Evolutionary conservation across 345 rosid genomes (phyloP).

Genomic region (Clausena lansium): DNA sequence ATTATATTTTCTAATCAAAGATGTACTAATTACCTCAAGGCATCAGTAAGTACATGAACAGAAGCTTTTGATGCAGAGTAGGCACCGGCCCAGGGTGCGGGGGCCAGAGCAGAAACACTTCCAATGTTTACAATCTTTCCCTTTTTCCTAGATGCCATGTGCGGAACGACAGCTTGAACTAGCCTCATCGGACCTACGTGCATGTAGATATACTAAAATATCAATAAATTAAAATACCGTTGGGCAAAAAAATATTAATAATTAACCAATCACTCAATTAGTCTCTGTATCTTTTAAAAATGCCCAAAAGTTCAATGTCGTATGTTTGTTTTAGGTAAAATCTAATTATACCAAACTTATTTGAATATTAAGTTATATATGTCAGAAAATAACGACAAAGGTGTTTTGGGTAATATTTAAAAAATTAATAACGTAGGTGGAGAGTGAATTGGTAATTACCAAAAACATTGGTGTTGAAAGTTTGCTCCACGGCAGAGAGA

Average conservation of each 20-base stretch:
- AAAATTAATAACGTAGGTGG: too few species aligned
- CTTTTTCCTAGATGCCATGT: slow-evolving; percentile 68
- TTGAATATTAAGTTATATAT: too few species aligned
- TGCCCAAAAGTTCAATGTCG: too few species aligned
- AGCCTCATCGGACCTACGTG: slow-evolving; percentile 67
- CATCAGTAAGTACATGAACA: slow-evolving; percentile 73
- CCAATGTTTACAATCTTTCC: slow-evolving; percentile 81
- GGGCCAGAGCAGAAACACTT: slow-evolving; percentile 51
- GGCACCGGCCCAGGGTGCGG: slow-evolving; percentile 71
- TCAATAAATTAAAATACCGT: background rate
- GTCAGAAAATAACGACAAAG: background rate
- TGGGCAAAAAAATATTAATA: background rate
- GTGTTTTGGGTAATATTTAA: too few species aligned
- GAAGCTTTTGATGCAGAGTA: slow-evolving; percentile 81
- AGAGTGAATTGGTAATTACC: slow-evolving; percentile 35
- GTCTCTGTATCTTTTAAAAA: too few species aligned
- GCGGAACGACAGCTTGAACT: slow-evolving; percentile 83
- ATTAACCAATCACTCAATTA: background rate
- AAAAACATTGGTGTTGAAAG: slow-evolving; percentile 71
- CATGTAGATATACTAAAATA: background rate
- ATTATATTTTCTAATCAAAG: too few species aligned
- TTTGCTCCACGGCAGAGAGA: slow-evolving; percentile 49
- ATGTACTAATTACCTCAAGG: slow-evolving; percentile 47
- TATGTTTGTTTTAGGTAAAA: too few species aligned
- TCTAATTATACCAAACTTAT: too few species aligned